These are phyloP conservation scores for Chlamydomonas applanata DNA, from an alignment of 139 green algal genomes.

Conservation along the genomic window DNA sequence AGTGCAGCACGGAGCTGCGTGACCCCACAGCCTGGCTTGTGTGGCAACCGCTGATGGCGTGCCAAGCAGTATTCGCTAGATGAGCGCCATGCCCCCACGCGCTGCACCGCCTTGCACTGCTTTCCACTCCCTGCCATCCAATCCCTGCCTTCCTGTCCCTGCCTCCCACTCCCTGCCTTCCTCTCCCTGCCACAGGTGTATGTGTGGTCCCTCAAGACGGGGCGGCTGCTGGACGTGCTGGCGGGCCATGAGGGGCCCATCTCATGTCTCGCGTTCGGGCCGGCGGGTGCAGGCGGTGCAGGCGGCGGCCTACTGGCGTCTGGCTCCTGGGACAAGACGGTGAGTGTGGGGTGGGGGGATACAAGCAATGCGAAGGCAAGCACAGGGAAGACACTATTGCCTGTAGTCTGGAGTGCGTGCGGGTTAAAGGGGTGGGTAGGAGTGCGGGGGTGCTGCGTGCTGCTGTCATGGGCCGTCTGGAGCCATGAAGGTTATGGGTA, in stretches of 20 bases:
- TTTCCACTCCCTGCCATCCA: too few species aligned
- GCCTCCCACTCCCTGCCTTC: neutral
- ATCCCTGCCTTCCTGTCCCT: neutral
- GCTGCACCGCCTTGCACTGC: neutral
- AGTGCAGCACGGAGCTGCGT: too few species aligned
- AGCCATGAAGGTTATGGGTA: neutral
- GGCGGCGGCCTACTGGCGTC: slow-evolving; percentile 65
- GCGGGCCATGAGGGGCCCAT: slow-evolving; percentile 91
- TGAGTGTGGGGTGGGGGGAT: neutral
- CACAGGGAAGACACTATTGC: too few species aligned
- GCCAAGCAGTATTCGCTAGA: too few species aligned
- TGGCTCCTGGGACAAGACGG: slow-evolving; percentile 87
- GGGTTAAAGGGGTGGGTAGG: too few species aligned
- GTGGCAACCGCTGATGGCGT: too few species aligned
- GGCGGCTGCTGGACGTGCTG: slow-evolving; percentile 89
- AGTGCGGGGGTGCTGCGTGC: too few species aligned
- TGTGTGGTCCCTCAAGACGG: slow-evolving; percentile 93
- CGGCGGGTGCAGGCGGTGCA: slow-evolving; percentile 13
- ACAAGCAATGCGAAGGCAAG: too few species aligned
- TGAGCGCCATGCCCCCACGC: too few species aligned
- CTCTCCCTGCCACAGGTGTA: slow-evolving; percentile 64
- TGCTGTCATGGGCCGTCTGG: too few species aligned
- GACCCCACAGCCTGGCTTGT: too few species aligned
- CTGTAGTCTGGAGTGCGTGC: too few species aligned
- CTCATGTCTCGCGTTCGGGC: slow-evolving; percentile 78